phyloP scores from a whole-genome alignment of 2,329 filamentous ascomycete genomes.

The Lasiodiplodia theobromae region DNA sequence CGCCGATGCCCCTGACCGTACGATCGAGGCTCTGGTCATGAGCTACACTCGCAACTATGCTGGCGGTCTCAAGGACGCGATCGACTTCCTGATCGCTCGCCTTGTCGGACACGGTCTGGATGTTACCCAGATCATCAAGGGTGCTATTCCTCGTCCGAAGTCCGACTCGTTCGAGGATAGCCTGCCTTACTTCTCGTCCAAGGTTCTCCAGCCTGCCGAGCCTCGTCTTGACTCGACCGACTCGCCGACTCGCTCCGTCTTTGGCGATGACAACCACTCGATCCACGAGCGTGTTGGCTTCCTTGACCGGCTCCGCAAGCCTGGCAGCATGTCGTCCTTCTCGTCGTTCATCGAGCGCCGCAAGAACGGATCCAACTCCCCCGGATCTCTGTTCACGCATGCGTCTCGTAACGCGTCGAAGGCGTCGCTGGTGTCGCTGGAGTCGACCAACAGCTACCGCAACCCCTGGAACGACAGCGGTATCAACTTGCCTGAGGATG shows the following conservation, averaged over 20 bases:
- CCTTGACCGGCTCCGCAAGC: conserved; percentile 92
- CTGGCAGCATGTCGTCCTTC: conserved; percentile 91
- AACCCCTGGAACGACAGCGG: conserved; percentile 99
- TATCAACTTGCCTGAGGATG: conserved; percentile 90
- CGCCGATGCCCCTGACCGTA: conserved; percentile 50
- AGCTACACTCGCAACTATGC: conserved; percentile 95
- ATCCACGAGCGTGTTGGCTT: conserved; percentile 73
- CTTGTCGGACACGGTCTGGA: conserved; percentile 91
- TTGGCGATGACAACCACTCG: conserved; percentile 79
- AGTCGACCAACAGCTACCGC: conserved; percentile 93
- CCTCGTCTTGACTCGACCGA: conserved; percentile 77
- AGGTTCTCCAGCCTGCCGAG: conserved; percentile 91
- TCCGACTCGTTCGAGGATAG: conserved; percentile 99
- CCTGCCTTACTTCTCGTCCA: conserved; percentile 95
- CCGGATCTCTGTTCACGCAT: conserved; percentile 82
- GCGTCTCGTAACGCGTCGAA: conserved; percentile 90
- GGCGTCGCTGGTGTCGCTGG: conserved; percentile 93
- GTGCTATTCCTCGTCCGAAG: conserved; percentile 96
- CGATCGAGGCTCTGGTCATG: conserved; percentile 55
- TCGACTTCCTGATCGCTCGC: conserved; percentile 88
- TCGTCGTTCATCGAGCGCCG: conserved; percentile 94
- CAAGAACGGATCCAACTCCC: conserved; percentile 87
- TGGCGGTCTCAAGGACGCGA: conserved; percentile 91
- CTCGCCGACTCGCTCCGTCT: conserved; percentile 85
- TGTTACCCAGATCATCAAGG: conserved; percentile 78